Evolutionary conservation across 257 asterid genomes (phyloP).

Genomic region (Paraleonurus japonicus): DNA sequence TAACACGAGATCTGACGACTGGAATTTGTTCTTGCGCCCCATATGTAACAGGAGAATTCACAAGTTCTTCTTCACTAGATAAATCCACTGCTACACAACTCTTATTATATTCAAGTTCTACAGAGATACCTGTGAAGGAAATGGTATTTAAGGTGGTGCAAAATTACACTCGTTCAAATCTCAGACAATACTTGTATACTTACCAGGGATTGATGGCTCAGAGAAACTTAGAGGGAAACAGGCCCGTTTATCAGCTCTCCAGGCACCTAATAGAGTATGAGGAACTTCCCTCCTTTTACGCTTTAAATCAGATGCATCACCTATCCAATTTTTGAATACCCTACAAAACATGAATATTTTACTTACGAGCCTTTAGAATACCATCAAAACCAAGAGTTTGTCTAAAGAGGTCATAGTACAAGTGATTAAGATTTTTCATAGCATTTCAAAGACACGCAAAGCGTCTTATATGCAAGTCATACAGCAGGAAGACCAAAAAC

Average conservation of each 20-base stretch:
- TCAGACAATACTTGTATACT: conserved; percentile 26
- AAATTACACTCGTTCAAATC: not conserved
- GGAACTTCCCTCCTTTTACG: conserved; percentile 49
- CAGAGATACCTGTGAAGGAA: conserved; percentile 43
- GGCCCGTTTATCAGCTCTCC: conserved; percentile 49
- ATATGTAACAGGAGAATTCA: conserved; percentile 22
- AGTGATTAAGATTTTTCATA: conserved; percentile 4
- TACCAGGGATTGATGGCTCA: conserved; percentile 67
- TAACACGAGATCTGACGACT: conserved; percentile 18
- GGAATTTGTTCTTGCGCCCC: conserved; percentile 32
- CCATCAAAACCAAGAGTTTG: conserved; percentile 8
- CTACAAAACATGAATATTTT: conserved; percentile 34
- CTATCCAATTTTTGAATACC: conserved; percentile 43
- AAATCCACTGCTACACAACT: conserved; percentile 22
- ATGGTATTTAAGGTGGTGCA: conserved; percentile 12
- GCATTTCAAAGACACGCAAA: not conserved
- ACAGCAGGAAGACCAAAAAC: conserved; percentile 1
- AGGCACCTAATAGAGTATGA: conserved; percentile 40
- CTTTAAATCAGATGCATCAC: conserved; percentile 46
- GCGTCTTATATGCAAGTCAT: not conserved
- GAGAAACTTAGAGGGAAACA: conserved; percentile 46
- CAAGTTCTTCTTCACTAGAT: conserved; percentile 15
- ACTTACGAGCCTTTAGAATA: not conserved
- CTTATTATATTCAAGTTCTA: conserved; percentile 28
- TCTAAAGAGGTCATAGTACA: not conserved